Evolutionary conservation across 2,329 filamentous ascomycete species (phyloP), one percentile per base, ranked within the genome.

Genomic region (Akanthomyces muscarius): DNA sequence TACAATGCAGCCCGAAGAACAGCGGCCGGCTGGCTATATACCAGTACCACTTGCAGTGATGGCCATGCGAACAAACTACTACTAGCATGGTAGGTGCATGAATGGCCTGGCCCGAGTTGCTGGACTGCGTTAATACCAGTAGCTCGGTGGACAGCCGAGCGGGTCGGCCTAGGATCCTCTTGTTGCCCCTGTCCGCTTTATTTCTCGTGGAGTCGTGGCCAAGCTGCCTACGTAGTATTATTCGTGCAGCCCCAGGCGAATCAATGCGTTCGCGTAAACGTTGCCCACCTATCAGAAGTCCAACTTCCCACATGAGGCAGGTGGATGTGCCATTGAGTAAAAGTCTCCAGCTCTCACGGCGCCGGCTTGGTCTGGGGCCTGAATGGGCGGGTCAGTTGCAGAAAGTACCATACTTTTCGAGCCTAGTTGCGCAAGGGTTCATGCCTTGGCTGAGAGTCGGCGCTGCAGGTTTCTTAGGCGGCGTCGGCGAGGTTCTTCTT

Each of bases 261-360:
- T 23, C 42, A 50, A 56, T 54, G 50, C 33, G 51, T 60, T n/a
- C 25, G 41, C 48, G 36, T 47, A 64, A 58, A 38, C 18, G 21
- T 21, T 25, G 67, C 65, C 67, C 68, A 68, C 70, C 71, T 72
- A 72, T 72, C 69, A 69, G 61, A 66, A 56, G 42, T 45, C 59
- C 63, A 30, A 65, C 62, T 62, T 65, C 65, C 67, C 67, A 54
- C 69, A 72, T 72, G 70, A 71, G 70, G 70, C 66, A 71, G 70
- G 68, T 69, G 64, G 61, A 62, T 44, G 48, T 36, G 25, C 28
- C 44, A 45, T 33, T 58, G 48, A 10, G 23, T 21, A 44, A 58
- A 63, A 58, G 47, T 51, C 33, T 45, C 59, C 59, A 55, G 51
- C 51, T 30, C 11, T 54, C 38, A 28, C 42, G 30, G 61, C 52